phyloP scores from a whole-genome alignment of 179 eudicot genomes.

The Carnegiea gigantea region DNA sequence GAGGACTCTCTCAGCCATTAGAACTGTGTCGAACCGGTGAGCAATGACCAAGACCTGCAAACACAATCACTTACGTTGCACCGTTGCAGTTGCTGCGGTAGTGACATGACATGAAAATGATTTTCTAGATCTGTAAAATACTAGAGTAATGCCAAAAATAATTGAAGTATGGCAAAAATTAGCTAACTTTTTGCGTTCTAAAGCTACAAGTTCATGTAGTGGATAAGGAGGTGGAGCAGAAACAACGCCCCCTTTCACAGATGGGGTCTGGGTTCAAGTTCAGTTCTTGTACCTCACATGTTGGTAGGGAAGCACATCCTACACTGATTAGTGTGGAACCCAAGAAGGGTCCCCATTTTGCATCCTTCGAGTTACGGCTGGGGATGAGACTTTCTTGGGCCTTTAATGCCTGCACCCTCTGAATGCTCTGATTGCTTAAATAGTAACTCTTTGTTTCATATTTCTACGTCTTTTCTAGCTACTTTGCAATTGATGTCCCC shows the following conservation, averaged over 20 bases:
- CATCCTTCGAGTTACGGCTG: not conserved
- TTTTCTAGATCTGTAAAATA: not conserved
- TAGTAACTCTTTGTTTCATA: too few species aligned
- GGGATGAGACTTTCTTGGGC: not conserved
- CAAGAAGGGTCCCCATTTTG: not conserved
- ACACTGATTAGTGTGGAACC: not conserved
- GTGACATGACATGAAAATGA: not conserved
- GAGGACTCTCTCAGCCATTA: slow-evolving; percentile 79
- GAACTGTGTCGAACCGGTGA: slow-evolving; percentile 83
- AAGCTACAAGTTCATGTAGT: not conserved
- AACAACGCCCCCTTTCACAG: not conserved
- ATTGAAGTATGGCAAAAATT: not conserved
- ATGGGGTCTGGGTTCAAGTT: not conserved
- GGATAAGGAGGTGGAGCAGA: not conserved
- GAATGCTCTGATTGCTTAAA: not conserved
- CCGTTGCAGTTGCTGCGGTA: not conserved
- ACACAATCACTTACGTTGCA: not conserved
- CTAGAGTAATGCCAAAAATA: not conserved
- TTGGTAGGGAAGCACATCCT: not conserved
- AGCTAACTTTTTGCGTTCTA: not conserved
- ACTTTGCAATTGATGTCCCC: not conserved
- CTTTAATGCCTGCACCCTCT: not conserved
- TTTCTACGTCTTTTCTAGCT: not conserved
- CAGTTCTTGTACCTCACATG: not conserved
- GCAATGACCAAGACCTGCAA: slow-evolving; percentile 82